Evolutionary conservation across 1,284 basidiomycete species (phyloP).

Genomic region (Leccinum fuscescens): DNA sequence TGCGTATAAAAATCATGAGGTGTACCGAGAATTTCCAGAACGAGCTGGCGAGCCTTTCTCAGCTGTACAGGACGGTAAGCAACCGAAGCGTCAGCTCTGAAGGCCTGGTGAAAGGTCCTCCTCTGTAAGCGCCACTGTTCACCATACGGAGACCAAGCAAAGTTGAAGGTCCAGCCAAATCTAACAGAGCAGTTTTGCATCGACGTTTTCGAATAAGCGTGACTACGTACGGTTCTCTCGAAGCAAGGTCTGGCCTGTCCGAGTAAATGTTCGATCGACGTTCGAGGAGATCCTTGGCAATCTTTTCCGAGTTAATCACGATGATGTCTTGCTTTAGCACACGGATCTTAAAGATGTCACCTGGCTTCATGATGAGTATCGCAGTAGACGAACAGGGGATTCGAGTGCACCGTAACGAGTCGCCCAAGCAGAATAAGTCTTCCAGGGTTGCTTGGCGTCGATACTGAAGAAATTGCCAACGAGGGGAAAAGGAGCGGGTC

Average conservation of each 20-base stretch:
- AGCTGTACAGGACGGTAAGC: slow-evolving; percentile 23
- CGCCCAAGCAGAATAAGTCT: slow-evolving; percentile 22
- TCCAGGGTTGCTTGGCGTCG: slow-evolving; percentile 21
- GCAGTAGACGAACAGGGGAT: neutral
- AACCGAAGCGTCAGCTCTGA: slow-evolving; percentile 22
- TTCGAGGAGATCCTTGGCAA: slow-evolving; percentile 28
- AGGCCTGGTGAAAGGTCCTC: slow-evolving; percentile 30
- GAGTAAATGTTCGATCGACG: slow-evolving; percentile 27
- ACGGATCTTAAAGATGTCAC: slow-evolving; percentile 23
- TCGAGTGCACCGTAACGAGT: slow-evolving; percentile 17
- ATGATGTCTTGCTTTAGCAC: slow-evolving; percentile 26
- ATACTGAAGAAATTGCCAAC: slow-evolving; percentile 24
- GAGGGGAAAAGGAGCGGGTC: slow-evolving; percentile 22
- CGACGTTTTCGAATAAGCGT: neutral
- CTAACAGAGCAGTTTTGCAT: slow-evolving; percentile 12
- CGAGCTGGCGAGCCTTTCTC: slow-evolving; percentile 20
- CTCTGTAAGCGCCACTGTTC: slow-evolving; percentile 26
- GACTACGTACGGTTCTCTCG: slow-evolving; percentile 18
- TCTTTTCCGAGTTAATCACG: slow-evolving; percentile 23
- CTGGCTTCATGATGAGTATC: slow-evolving; percentile 6
- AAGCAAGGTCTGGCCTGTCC: slow-evolving; percentile 28
- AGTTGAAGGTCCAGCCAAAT: slow-evolving; percentile 26
- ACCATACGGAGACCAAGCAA: slow-evolving; percentile 21
- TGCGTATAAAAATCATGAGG: slow-evolving; percentile 18
- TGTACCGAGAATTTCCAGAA: slow-evolving; percentile 15